phyloP scores from a whole-genome alignment of 768 basidiomycete genomes.

The Chalciporus pseudorubinellus region DNA sequence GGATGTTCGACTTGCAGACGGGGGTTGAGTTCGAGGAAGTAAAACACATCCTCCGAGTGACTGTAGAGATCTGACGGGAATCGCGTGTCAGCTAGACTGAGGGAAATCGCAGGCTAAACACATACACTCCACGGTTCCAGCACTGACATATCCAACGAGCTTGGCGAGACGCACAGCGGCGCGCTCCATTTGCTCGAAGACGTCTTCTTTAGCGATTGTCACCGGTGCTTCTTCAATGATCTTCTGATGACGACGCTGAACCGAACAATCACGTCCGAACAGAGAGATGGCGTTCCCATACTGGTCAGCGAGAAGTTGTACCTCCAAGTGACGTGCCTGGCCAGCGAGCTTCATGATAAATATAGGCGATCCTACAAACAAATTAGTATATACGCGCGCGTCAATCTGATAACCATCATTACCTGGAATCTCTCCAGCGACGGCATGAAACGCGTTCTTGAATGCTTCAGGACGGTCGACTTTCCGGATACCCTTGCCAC shows the following conservation, averaged over 20 bases:
- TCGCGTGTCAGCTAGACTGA: constrained; percentile 1
- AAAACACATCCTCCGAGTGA: constrained; percentile 89
- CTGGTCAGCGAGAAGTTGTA: constrained; percentile 97
- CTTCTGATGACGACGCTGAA: constrained; percentile 98
- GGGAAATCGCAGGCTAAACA: neutral
- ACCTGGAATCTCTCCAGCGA: constrained; percentile 97
- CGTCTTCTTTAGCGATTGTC: constrained; percentile 89
- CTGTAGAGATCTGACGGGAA: constrained; percentile 80
- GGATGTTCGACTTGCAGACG: constrained; percentile 99
- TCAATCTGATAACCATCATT: constrained; percentile 17
- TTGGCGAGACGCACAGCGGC: constrained; percentile 99
- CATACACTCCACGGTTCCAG: constrained; percentile 95
- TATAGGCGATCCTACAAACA: constrained; percentile 79
- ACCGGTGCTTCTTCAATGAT: constrained; percentile 99
- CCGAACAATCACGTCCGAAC: constrained; percentile 98
- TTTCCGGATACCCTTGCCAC: constrained; percentile 98
- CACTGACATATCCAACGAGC: constrained; percentile 97
- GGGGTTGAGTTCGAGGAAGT: constrained; percentile 98
- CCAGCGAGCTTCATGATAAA: constrained; percentile 99
- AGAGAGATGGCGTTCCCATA: constrained; percentile 99
- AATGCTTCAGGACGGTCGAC: constrained; percentile 85
- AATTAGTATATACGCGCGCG: constrained; percentile 8
- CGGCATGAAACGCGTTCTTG: constrained; percentile 92
- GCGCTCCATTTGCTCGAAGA: constrained; percentile 97
- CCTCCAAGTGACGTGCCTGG: constrained; percentile 95